Evolutionary conservation across 768 basidiomycete genomes (phyloP), one percentile per base, ranked within the genome.

Genomic region (Glaciozyma martinii): DNA sequence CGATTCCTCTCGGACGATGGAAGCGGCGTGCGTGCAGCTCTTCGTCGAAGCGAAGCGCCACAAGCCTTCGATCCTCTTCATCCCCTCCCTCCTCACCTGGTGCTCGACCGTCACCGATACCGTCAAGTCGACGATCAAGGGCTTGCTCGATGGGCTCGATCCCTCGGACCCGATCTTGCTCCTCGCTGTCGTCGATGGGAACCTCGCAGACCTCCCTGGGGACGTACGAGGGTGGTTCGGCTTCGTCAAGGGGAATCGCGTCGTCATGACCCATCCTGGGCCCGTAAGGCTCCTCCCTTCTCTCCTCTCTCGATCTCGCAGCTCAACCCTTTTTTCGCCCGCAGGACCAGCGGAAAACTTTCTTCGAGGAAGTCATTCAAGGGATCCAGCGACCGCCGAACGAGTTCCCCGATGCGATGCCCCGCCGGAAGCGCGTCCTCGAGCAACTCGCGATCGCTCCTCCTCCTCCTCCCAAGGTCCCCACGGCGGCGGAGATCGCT

Each of bases 31-130:
- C 60, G 90, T 97, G 6, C 93, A 98, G 71, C 80, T 95, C 23
- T 97, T 99, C 73, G 82, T 93, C 27, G 95, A 99, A 76, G 95
- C 94, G 1, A 98, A 97, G 75, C 85, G 94, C 32, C 90, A 95
- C 75, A 92, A 94, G 71, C 95, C 95, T 0, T 92, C 91, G 0
- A 86, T 98, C 44, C 83, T 99, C 56, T 98, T 93, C 76, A 89
- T 99, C 37, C 94, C 94, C 0, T 88, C 90, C 2, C 82, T 99
- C 9, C 73, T 84, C 1, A 83, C 86, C 1, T 98, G 93, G 92
- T 88, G 87, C 68, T 80, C 85, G 1, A 85, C 90, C 3, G 83
- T 98, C 29, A 82, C 87, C 1, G 92, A 97, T 71, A 86, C 87
- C 0, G 82, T 90, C 1, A 82, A 91, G 15, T 82, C 86, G 3